Evolutionary conservation across 495 filamentous ascomycete genomes (phyloP).

Genomic region (Lophiostoma macrostomum): DNA sequence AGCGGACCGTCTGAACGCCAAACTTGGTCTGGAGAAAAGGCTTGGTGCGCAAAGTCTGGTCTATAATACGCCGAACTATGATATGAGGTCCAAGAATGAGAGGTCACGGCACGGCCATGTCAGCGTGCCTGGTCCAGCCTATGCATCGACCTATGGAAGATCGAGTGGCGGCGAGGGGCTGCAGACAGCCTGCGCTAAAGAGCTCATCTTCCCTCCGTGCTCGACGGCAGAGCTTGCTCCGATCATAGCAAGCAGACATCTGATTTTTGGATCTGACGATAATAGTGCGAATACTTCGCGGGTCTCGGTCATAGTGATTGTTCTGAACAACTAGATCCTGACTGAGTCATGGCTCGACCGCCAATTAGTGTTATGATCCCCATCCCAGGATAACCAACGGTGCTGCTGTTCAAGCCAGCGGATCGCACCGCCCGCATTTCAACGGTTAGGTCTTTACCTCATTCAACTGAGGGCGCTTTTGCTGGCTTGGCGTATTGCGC

Average conservation of each 20-base stretch:
- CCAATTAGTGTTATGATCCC: slow-evolving; percentile 16
- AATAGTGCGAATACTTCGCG: slow-evolving; percentile 3
- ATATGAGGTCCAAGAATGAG: slow-evolving; percentile 29
- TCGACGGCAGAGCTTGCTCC: slow-evolving; percentile 26
- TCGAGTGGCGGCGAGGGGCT: slow-evolving; percentile 22
- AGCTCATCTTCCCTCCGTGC: slow-evolving; percentile 7
- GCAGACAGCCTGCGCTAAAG: slow-evolving; percentile 27
- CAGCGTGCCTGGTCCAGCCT: slow-evolving; percentile 20
- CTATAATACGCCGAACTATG: slow-evolving; percentile 28
- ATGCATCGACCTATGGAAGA: slow-evolving; percentile 11
- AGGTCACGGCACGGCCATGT: slow-evolving; percentile 23
- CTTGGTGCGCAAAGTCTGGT: slow-evolving; percentile 15
- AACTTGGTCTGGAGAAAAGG: slow-evolving; percentile 17
- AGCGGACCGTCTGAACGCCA: slow-evolving; percentile 12
- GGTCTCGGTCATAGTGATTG: not conserved
- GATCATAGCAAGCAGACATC: slow-evolving; percentile 19
- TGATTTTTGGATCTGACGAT: slow-evolving; percentile 21
- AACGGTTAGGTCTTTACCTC: slow-evolving; percentile 31
- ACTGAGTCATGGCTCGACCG: not conserved
- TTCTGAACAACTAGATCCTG: slow-evolving; percentile 4
- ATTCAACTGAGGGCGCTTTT: slow-evolving; percentile 19
- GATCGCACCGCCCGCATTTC: slow-evolving; percentile 36
- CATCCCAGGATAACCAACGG: slow-evolving; percentile 16
- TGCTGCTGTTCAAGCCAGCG: slow-evolving; percentile 27
- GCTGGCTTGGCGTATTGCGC: slow-evolving; percentile 26